phyloP scores from a whole-genome alignment of 129 eudicot species.

The Chrysanthemum makinoi region DNA sequence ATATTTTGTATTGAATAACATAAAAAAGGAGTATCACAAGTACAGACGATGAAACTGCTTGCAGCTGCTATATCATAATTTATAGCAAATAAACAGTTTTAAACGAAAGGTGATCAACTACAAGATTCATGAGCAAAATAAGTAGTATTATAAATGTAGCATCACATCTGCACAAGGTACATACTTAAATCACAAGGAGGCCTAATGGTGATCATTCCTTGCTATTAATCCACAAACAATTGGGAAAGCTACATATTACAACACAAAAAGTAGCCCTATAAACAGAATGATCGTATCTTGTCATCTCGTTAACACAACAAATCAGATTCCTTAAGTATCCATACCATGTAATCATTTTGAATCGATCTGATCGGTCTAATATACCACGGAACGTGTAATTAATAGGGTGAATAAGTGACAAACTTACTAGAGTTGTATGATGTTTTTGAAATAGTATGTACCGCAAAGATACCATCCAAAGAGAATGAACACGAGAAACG shows the following conservation, averaged over 20 bases:
- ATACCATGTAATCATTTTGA: conserved; percentile 7
- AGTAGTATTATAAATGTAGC: background rate
- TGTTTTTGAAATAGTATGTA: conserved; percentile 60
- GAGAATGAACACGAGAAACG: conserved; percentile 41
- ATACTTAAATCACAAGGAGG: conserved; percentile 1
- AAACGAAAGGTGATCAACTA: background rate
- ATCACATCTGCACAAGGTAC: conserved; percentile 24
- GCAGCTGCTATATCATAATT: background rate
- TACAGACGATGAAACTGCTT: background rate
- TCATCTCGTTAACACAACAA: conserved; percentile 12
- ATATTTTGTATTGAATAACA: no score
- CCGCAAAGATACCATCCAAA: conserved; percentile 82
- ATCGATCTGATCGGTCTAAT: background rate
- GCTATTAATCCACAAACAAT: conserved; percentile 7
- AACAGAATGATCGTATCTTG: conserved; percentile 12
- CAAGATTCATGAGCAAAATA: conserved; percentile 1
- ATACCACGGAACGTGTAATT: background rate
- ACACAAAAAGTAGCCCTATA: conserved; percentile 14
- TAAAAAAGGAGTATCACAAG: no score
- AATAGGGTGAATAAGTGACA: no score
- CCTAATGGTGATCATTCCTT: background rate
- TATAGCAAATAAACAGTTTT: background rate
- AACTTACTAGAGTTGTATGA: conserved; percentile 46
- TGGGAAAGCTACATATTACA: conserved; percentile 24
- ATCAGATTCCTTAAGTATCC: background rate